A percentile compares a stretch with the other conserved stretches of the same genome.
phyloP scores from a whole-genome alignment of 1,139 yeast species.

The Hyphopichia wangnamkhiaoensis region DNA sequence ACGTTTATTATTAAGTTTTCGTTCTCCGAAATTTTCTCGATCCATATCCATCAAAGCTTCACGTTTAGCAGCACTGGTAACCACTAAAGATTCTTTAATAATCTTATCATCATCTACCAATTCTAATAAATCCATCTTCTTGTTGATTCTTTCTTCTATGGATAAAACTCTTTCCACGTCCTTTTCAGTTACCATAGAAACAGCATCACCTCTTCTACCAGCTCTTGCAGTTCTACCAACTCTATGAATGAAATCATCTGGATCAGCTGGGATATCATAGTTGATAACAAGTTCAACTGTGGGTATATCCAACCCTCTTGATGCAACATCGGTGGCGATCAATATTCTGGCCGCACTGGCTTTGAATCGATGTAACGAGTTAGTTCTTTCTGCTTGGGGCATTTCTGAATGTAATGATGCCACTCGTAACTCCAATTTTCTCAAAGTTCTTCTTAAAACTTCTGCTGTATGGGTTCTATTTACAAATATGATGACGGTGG shows the following conservation, averaged over 20 bases:
- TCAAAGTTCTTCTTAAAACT: slow-evolving; percentile 70
- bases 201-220: slow-evolving; percentile 62
- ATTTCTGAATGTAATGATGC: slow-evolving; percentile 92
- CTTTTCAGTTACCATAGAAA: slow-evolving; percentile 77
- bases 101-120: slow-evolving; percentile 74
- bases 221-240: slow-evolving; percentile 99
- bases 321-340: slow-evolving; percentile 94
- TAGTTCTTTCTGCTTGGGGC: slow-evolving; percentile 90
- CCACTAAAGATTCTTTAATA: slow-evolving; percentile 66
- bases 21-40: slow-evolving; percentile 81
- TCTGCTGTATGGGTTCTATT: slow-evolving; percentile 92
- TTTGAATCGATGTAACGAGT: slow-evolving; percentile 85
- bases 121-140: slow-evolving; percentile 73
- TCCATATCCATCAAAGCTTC: slow-evolving; percentile 95
- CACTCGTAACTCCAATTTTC: slow-evolving; percentile 73
- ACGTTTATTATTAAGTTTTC: slow-evolving; percentile 54
- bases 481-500: slow-evolving; percentile 83
- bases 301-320: slow-evolving; percentile 97
- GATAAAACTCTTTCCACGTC: slow-evolving; percentile 81
- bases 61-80: slow-evolving; percentile 79
- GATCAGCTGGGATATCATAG: slow-evolving; percentile 92
- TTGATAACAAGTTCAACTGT: slow-evolving; percentile 85
- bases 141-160: slow-evolving; percentile 81
- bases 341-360: slow-evolving; percentile 92
- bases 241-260: slow-evolving; percentile 94